Percentiles rank a stretch among this genome's conserved stretches.
These are phyloP conservation scores for Cryptococcus floricola DNA, from an alignment of 1,284 basidiomycete species.

Conservation along the genomic window DNA sequence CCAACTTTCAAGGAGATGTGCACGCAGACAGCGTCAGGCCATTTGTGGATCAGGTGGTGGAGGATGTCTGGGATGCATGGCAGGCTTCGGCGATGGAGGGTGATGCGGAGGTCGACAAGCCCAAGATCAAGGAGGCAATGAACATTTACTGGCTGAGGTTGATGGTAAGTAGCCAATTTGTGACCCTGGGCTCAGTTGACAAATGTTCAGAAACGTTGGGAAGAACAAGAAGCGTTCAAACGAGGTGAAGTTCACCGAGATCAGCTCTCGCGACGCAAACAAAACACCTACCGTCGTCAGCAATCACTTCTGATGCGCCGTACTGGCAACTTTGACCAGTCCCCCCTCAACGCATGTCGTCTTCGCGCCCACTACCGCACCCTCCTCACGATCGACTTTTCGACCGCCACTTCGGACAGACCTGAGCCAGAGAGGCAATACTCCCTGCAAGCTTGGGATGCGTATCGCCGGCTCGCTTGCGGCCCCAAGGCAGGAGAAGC, in stretches of 20 bases:
- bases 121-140: constrained; percentile 32
- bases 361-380: constrained; percentile 45
- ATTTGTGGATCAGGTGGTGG: constrained; percentile 35
- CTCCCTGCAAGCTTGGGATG: constrained; percentile 42
- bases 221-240: constrained; percentile 38
- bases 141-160: constrained; percentile 43
- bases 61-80: constrained; percentile 34
- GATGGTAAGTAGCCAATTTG: constrained; percentile 17
- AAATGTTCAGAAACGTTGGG: constrained; percentile 34
- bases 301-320: constrained; percentile 44
- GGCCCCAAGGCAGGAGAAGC: constrained; percentile 27
- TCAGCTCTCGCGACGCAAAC: constrained; percentile 40
- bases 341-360: constrained; percentile 42
- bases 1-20: constrained; percentile 34
- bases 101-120: constrained; percentile 32
- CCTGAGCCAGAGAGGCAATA: constrained; percentile 40
- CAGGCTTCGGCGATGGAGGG: constrained; percentile 8
- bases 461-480: constrained; percentile 36
- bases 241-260: constrained; percentile 43
- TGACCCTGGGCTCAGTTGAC: not conserved
- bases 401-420: constrained; percentile 37
- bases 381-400: constrained; percentile 46
- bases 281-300: constrained; percentile 46
- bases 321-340: constrained; percentile 38
- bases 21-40: constrained; percentile 23